These are phyloP conservation scores for Achlya hypogyna DNA, from an alignment of 352 stramenopile species.

Conservation along the genomic window DNA sequence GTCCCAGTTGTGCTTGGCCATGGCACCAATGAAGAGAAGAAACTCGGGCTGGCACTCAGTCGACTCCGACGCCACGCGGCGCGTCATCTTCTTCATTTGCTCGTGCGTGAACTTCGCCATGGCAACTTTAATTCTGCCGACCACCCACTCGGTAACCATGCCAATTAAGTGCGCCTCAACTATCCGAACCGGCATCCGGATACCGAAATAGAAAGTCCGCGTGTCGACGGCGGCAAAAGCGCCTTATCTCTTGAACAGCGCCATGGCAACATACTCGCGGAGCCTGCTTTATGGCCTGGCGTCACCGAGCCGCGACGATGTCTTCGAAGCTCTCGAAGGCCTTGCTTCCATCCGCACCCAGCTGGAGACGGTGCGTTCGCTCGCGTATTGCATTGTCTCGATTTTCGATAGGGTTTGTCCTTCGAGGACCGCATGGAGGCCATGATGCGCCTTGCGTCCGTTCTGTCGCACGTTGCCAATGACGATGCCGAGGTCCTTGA, in stretches of 20 bases:
- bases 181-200: neutral
- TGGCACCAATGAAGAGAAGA: slow-evolving; percentile 68
- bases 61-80: slow-evolving; percentile 71
- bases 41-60: slow-evolving; percentile 73
- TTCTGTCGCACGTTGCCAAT: neutral
- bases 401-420: neutral
- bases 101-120: slow-evolving; percentile 28
- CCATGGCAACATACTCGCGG: neutral
- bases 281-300: neutral
- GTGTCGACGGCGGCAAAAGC: neutral
- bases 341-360: neutral
- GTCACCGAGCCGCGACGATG: neutral
- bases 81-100: slow-evolving; percentile 87
- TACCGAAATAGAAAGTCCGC: neutral
- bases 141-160: neutral
- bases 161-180: slow-evolving; percentile 3
- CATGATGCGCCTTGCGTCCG: neutral
- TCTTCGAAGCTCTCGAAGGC: neutral
- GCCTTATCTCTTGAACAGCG: neutral
- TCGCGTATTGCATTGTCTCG: neutral
- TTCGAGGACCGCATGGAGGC: slow-evolving; percentile 2
- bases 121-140: neutral
- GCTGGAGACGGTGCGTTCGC: neutral
- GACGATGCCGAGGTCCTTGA: neutral
- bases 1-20: slow-evolving; percentile 79